phyloP scores from a whole-genome alignment of 176 grass and related monocot genomes.

The Rhynchospora pubera region DNA sequence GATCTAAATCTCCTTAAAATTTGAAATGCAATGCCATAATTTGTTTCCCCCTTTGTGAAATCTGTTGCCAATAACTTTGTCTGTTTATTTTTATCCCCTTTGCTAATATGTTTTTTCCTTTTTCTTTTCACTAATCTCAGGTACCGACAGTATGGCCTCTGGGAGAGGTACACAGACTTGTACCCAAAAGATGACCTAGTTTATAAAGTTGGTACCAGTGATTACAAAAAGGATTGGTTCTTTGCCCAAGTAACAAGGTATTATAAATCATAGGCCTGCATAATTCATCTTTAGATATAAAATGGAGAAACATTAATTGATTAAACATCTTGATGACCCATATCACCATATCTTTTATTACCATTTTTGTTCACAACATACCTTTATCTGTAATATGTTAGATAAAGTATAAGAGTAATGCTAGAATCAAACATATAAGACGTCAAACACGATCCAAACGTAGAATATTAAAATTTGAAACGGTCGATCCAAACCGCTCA shows the following conservation, averaged over 20 bases:
- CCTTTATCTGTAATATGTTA: too few relatives aligned
- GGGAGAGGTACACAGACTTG: constrained; percentile 70
- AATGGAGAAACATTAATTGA: neutral
- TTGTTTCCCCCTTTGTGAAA: neutral
- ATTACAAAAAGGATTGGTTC: constrained; percentile 72
- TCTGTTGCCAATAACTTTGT: neutral
- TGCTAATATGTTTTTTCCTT: neutral
- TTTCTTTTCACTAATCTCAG: neutral
- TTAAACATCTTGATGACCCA: neutral
- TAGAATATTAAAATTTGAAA: too few relatives aligned
- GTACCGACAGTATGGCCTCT: constrained; percentile 65
- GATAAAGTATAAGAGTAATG: too few relatives aligned
- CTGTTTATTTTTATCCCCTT: neutral
- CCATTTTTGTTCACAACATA: too few relatives aligned
- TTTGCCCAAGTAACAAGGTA: constrained; percentile 74
- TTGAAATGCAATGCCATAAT: neutral
- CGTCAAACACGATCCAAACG: too few relatives aligned
- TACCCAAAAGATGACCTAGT: constrained; percentile 48
- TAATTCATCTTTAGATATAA: neutral
- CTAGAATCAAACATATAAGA: too few relatives aligned
- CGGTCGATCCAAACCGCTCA: too few relatives aligned
- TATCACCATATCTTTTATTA: neutral
- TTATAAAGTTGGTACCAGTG: constrained; percentile 41
- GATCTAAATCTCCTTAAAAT: neutral
- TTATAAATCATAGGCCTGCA: neutral